Base-by-base conservation (phyloP, 2,329 filamentous ascomycete species). In the Alternaria sp. region DNA sequence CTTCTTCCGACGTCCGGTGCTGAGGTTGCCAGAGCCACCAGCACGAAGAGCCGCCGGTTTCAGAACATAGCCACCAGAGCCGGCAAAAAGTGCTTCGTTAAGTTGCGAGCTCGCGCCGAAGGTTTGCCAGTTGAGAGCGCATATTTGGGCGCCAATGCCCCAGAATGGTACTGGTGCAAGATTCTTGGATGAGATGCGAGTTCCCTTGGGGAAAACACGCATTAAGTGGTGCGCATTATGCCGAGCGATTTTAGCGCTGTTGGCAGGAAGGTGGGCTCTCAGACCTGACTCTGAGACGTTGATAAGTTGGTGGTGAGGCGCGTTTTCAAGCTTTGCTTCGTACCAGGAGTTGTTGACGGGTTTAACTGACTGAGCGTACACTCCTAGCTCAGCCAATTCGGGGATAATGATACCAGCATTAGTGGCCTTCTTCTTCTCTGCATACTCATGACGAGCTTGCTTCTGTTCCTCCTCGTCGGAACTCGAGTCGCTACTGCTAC, bases 301-400 rank as follows among this genome's bases (percentile, higher is more conserved):
- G 81, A 89, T 88, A 61, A 89, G 83, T 56, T 88, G 87, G 68
- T 89, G 84, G 60, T 88, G 85, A 31, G 86, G 87, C 0, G 82
- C 77, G 49, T 80, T 75, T 34, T 80, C 75, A 4, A 84, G 73
- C 14, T 75, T 63, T 3, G 78, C 80, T 3, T 86, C 83, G 69
- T 83, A 89, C 88, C 88, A 90, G 0, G 86, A 87, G 66, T 87
- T 85, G 73, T 90, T 83, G 54, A 78, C 76, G 0, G 88, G 88
- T 70, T 90, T 90, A 55, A 90, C 86, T 0, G 86, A 88, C 70
- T 90, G 88, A 0, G 88, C 88, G 63, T 90, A 90, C 2, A 90
- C 86, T 3, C 88, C 88, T 0, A 90, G 79, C 40, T 83, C 84
- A 1, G 86, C 86, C 1, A 90, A 82, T 65, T 89, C 87, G 0